These are phyloP conservation scores for Staphylotrichum longicolle DNA, from an alignment of 495 filamentous ascomycete genomes.

Conservation along the genomic window DNA sequence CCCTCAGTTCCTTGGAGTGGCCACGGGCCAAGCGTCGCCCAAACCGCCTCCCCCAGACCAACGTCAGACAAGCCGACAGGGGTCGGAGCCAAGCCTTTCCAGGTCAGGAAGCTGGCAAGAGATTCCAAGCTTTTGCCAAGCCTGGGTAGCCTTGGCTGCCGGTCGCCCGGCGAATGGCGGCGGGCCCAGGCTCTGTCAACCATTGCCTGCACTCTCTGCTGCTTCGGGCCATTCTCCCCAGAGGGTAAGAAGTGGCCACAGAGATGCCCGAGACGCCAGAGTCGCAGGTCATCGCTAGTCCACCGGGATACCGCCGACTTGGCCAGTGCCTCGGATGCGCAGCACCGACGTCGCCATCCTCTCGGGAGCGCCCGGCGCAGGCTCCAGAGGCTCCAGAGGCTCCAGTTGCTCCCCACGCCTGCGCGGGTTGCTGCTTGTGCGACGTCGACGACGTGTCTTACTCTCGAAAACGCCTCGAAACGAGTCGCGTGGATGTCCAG, in stretches of 20 bases:
- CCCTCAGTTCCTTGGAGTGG: background rate
- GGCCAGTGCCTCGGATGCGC: slow-evolving; percentile 12
- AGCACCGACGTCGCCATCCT: too few species aligned
- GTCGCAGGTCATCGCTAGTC: slow-evolving; percentile 19
- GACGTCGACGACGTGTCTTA: too few species aligned
- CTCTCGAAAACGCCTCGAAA: too few species aligned
- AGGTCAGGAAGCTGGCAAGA: slow-evolving; percentile 28
- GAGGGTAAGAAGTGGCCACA: slow-evolving; percentile 19
- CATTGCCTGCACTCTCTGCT: background rate
- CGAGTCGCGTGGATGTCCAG: background rate
- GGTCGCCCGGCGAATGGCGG: slow-evolving; percentile 17
- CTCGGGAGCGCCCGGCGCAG: too few species aligned
- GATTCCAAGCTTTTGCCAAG: slow-evolving; percentile 16
- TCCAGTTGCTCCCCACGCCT: too few species aligned
- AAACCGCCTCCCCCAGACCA: slow-evolving; percentile 12
- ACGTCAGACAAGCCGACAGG: slow-evolving; percentile 10
- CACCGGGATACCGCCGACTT: slow-evolving; percentile 35
- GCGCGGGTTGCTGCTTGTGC: too few species aligned
- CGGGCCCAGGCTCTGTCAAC: slow-evolving; percentile 1
- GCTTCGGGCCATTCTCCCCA: slow-evolving; percentile 18
- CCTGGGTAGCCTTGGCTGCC: background rate
- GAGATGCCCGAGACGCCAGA: slow-evolving; percentile 15
- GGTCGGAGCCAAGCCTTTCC: slow-evolving; percentile 19
- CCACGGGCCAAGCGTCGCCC: background rate
- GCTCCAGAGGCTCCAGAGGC: too few species aligned